A percentile compares a stretch with the other conserved stretches of the same genome.
Conservation (phyloP, 73 alveolate species). For the Uronychia setigera region DNA sequence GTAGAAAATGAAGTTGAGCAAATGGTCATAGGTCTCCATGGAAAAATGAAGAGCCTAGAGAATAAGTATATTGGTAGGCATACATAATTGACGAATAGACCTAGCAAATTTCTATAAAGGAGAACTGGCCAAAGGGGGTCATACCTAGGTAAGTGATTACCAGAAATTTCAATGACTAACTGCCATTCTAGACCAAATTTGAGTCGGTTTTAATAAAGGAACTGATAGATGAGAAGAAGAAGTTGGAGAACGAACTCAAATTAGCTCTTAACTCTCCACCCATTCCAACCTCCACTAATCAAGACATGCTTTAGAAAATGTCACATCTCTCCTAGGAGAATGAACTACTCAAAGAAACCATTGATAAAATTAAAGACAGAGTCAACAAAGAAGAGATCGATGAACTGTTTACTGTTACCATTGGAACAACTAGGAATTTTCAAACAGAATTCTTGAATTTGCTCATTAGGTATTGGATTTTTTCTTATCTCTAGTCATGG, state of each 20-base stretch:
- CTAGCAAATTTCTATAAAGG: background rate
- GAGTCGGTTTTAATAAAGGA: background rate
- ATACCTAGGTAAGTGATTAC: background rate
- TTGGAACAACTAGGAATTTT: background rate
- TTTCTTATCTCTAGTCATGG: background rate
- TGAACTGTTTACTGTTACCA: background rate
- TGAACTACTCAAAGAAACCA: background rate
- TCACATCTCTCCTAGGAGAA: background rate
- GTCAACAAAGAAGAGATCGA: background rate
- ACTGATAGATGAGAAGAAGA: background rate
- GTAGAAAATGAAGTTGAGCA: background rate
- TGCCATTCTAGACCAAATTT: background rate
- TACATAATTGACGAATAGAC: background rate
- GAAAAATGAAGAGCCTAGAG: background rate
- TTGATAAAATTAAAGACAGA: background rate
- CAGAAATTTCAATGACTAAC: too few relatives aligned
- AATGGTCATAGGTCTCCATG: background rate
- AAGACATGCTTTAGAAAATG: background rate
- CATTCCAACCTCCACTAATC: background rate
- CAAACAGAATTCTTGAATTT: background rate
- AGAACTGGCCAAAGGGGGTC: background rate
- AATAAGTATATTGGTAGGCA: background rate
- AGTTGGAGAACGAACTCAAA: background rate
- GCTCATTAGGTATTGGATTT: background rate
- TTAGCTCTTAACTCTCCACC: background rate